These are phyloP conservation scores for Singerocomus inundabilis DNA, from an alignment of 1,284 basidiomycete species.

Conservation along the genomic window DNA sequence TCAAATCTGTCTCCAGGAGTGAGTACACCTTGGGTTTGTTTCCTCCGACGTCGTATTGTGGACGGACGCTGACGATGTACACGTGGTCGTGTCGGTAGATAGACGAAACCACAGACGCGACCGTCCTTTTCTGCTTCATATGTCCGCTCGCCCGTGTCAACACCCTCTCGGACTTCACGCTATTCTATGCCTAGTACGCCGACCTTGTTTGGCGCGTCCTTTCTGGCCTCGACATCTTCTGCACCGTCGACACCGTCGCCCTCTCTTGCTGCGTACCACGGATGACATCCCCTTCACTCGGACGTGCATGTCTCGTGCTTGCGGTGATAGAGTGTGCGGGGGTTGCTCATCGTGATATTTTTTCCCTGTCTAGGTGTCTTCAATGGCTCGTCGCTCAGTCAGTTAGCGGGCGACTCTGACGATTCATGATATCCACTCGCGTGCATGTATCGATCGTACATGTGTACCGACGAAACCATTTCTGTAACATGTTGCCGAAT, in stretches of 20 bases:
- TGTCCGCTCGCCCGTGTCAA: too few relatives aligned
- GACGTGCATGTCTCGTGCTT: constrained; percentile 24
- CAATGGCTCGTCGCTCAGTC: constrained; percentile 28
- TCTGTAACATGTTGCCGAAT: too few relatives aligned
- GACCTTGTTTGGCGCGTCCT: constrained; percentile 37
- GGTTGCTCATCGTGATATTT: neutral
- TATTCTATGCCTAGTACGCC: constrained; percentile 42
- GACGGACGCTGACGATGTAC: neutral
- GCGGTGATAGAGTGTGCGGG: neutral
- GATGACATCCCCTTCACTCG: too few relatives aligned
- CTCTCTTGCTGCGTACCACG: constrained; percentile 33
- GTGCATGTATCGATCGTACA: constrained; percentile 11
- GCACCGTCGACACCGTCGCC: constrained; percentile 42
- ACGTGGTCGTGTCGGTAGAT: neutral
- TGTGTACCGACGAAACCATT: too few relatives aligned
- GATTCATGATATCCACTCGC: too few relatives aligned
- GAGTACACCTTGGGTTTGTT: too few relatives aligned
- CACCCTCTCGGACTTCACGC: constrained; percentile 41
- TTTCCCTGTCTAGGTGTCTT: constrained; percentile 27
- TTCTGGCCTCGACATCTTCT: constrained; percentile 35
- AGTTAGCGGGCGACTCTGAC: constrained; percentile 25
- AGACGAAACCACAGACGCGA: constrained; percentile 55
- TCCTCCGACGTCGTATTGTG: neutral
- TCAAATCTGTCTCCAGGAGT: constrained; percentile 44
- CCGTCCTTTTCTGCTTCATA: constrained; percentile 53